Evolutionary conservation across 768 basidiomycete species (phyloP).

Genomic region (Mycena crocata): DNA sequence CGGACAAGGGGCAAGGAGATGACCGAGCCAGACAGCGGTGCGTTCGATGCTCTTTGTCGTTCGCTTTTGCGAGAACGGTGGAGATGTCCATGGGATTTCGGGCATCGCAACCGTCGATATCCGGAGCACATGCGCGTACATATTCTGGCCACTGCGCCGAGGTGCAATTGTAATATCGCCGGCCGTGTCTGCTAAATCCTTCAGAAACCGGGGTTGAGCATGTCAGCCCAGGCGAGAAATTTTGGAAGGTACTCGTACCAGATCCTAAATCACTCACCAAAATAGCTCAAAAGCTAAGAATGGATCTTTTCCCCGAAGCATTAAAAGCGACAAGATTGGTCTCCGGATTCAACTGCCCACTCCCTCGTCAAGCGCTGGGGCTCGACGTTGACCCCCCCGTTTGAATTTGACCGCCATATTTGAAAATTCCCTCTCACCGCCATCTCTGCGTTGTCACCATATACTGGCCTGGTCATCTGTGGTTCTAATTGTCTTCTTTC

Average conservation of each 20-base stretch:
- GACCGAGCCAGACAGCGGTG: slow-evolving; percentile 70
- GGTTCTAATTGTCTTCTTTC: slow-evolving; percentile 18
- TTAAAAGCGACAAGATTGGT: no score
- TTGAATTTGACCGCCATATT: not conserved
- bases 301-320: no score
- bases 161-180: no score
- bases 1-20: slow-evolving; percentile 55
- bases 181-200: no score
- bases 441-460: slow-evolving; percentile 1
- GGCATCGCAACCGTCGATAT: slow-evolving; percentile 78
- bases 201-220: no score
- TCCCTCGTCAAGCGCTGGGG: no score
- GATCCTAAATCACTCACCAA: no score
- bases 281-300: no score
- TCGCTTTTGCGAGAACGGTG: slow-evolving; percentile 82
- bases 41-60: slow-evolving; percentile 81
- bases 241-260: no score
- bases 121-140: slow-evolving; percentile 66
- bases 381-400: not conserved
- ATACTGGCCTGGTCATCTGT: slow-evolving; percentile 19
- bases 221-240: no score
- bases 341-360: no score
- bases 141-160: slow-evolving; percentile 67
- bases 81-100: slow-evolving; percentile 74
- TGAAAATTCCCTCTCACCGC: slow-evolving; percentile 6